Base-by-base conservation (phyloP, 441 rosid genomes). In the Populus trichocarpa region DNA sequence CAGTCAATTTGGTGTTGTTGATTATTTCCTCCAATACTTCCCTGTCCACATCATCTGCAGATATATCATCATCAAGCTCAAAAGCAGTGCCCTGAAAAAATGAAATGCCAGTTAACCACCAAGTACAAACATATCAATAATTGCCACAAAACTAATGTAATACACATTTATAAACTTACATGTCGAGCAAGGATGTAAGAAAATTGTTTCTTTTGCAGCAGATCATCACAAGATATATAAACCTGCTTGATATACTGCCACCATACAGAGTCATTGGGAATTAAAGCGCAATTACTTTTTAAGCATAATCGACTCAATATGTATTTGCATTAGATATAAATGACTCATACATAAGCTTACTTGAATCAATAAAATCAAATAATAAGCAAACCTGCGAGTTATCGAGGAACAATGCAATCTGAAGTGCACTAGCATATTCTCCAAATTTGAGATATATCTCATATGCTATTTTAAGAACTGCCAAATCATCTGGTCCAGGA, bases 401-500 rank as follows among this genome's bases (percentile, higher is more conserved):
- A 83, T 91, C 98, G 33, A 93, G 93, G 83, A 76, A 90, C 32
- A 96, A 78, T 32, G 99, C 99, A 80, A 96, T 92, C 85, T 94
- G 97, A 71, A 96, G 91, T 46, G 98, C 98, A 78, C 88, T 93
- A 53, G 98, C 86, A 71, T 82, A 90, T 75, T 96, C 97, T 83
- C 85, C 89, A 72, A 87, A 96, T 85, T 93, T 96, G 66, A 89
- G 85, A 87, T 93, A 92, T 81, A 96, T 94, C 89, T 83, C 79
- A 85, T 93, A 90, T 1, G 99, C 94, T 73, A 94, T 89, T 81
- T 93, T 95, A 40, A 91, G 83, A 76, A 93, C 97, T 74, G 87
- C 70, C 88, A 81, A 79, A 85, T 97, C 99, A 87, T 97, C 99
- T 75, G 99, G 99, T 72, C 98, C 97, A 72, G 98, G 97, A 78